Base-by-base conservation (phyloP, 441 rosid species). In the Raphanus hybrid region DNA sequence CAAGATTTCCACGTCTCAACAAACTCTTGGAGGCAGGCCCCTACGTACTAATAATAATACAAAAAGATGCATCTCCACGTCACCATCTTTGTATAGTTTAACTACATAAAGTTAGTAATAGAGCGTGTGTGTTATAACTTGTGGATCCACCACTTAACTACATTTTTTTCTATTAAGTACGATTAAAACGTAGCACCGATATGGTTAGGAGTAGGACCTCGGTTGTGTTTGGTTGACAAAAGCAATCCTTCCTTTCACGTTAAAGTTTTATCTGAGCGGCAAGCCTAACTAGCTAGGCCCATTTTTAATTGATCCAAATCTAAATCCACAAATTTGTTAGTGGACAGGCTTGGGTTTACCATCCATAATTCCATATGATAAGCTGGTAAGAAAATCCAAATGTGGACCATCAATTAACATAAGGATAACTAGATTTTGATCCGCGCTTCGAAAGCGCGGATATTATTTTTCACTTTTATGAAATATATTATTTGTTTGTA, bases 1-100 rank as follows among this genome's bases (percentile, higher is more conserved):
- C 72, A 64, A 74, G 82, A 79, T 65, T 64, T 45, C n/a, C 8
- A 65, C 26, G 59, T 64, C 41, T 64, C 48, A 75, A 75, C 82
- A 75, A 75, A 75, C 76, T 70, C n/a, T 63, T 59, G 59, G 73
- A 69, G 76, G 73, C 20, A 15, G 59, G 23, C 10, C 29, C 73
- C 73, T 45, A 79, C 69, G 11, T 14, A 67, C 0, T 11, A 73
- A 35, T 54, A 54, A 16, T 52, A 14, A 79, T 64, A 74, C 32
- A 58, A 59, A 74, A 65, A 70, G 69, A 7, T 58, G 65, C 76
- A 75, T 65, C 73, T 54, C 73, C 64, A 70, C 73, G 64, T 70
- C 79, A 70, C 29, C 64, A n/a, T 70, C 23, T 75, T 58, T 61
- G 18, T n/a, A 61, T 29, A 61, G 37, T 12, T 12, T 61, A 61